phyloP scores from a whole-genome alignment of 1,284 basidiomycete species.

The Meripilus lineatus region DNA sequence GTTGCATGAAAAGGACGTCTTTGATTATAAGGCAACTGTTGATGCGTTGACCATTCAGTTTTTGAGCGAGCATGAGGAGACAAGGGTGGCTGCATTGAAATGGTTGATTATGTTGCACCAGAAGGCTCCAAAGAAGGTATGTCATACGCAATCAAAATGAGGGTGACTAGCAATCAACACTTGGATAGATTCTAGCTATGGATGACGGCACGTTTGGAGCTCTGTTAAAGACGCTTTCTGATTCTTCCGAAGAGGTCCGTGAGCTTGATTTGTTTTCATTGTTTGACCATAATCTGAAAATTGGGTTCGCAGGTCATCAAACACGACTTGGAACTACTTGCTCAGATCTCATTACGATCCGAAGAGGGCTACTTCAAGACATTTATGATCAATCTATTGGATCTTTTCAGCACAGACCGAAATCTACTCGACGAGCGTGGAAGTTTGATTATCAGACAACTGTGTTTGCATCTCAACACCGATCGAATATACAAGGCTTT shows the following conservation, averaged over 20 bases:
- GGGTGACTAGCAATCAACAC: neutral
- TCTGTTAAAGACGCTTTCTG: conserved; percentile 92
- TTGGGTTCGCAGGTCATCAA: conserved; percentile 74
- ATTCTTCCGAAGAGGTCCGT: conserved; percentile 87
- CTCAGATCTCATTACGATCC: conserved; percentile 92
- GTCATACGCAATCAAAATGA: conserved; percentile 10
- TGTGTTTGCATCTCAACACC: conserved; percentile 92
- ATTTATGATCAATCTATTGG: conserved; percentile 94
- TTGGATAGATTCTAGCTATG: conserved; percentile 80
- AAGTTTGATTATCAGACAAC: conserved; percentile 92
- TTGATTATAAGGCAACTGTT: conserved; percentile 92
- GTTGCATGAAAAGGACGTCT: conserved; percentile 63
- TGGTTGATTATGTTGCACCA: conserved; percentile 99
- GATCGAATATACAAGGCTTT: conserved; percentile 95
- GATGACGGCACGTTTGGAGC: conserved; percentile 97
- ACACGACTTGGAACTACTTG: conserved; percentile 91
- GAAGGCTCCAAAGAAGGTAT: conserved; percentile 91
- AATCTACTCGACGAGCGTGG: conserved; percentile 88
- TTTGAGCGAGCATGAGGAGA: conserved; percentile 94
- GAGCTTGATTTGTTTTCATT: neutral
- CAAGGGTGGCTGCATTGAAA: conserved; percentile 90
- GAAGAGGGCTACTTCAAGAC: conserved; percentile 94
- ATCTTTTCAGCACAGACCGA: conserved; percentile 93
- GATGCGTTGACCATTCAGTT: conserved; percentile 92
- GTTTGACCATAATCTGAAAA: conserved; percentile 2